A percentile compares a stretch with the other conserved stretches of the same genome.
phyloP scores from a whole-genome alignment of 2,329 filamentous ascomycete genomes.

The Aspergillus floridensis region DNA sequence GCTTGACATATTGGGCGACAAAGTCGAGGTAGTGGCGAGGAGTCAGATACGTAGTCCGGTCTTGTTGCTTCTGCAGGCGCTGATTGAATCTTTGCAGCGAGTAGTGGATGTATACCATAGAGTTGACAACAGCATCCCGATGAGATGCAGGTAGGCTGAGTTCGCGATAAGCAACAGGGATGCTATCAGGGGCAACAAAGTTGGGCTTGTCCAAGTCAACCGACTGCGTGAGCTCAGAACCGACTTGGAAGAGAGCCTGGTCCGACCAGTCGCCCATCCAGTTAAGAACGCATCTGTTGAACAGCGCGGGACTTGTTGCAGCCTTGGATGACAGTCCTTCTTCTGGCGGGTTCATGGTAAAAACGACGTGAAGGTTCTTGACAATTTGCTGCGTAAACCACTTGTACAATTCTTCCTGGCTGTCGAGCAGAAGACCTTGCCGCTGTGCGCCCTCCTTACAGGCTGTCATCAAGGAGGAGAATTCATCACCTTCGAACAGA shows the following conservation, averaged over 20 bases:
- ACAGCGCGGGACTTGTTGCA: conserved; percentile 93
- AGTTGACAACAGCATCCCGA: conserved; percentile 88
- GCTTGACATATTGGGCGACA: conserved; percentile 92
- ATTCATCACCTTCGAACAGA: conserved; percentile 98
- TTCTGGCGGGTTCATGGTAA: conserved; percentile 99
- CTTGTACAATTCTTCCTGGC: conserved; percentile 98
- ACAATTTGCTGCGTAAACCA: conserved; percentile 99
- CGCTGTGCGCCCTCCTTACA: conserved; percentile 98
- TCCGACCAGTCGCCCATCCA: conserved; percentile 99
- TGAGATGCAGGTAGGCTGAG: conserved; percentile 82
- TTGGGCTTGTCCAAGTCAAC: conserved; percentile 87
- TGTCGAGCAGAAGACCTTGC: conserved; percentile 91
- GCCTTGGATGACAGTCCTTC: conserved; percentile 93
- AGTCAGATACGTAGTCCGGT: conserved; percentile 87
- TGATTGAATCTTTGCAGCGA: conserved; percentile 87
- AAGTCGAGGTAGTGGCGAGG: conserved; percentile 97
- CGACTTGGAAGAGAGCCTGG: conserved; percentile 96
- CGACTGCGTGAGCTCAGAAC: conserved; percentile 91
- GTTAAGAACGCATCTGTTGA: conserved; percentile 99
- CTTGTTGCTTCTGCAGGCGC: conserved; percentile 86
- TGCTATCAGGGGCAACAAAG: conserved; percentile 82
- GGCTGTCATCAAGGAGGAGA: conserved; percentile 96
- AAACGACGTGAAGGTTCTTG: conserved; percentile 97
- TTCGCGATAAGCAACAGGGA: conserved; percentile 87
- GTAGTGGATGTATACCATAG: conserved; percentile 98